These are phyloP conservation scores for Microcyclospora pomicola DNA, from an alignment of 2,329 filamentous ascomycete species.

Conservation along the genomic window DNA sequence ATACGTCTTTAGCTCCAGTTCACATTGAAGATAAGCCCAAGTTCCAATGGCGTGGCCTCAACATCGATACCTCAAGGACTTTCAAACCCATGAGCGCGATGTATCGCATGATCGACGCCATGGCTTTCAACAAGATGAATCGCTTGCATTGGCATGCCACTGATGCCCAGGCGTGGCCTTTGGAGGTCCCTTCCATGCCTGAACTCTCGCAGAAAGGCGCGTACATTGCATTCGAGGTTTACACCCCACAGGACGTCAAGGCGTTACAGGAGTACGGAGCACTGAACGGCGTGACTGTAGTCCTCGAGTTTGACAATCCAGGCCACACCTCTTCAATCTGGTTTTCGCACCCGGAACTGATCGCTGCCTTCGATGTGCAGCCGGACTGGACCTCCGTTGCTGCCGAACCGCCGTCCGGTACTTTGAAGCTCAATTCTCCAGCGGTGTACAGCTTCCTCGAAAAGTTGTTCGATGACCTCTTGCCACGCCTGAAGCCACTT, in stretches of 20 bases:
- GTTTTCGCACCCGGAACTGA: constrained; percentile 54
- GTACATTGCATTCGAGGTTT: constrained; percentile 53
- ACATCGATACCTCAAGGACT: constrained; percentile 63
- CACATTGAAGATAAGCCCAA: constrained; percentile 57
- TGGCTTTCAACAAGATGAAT: constrained; percentile 72
- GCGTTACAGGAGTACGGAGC: constrained; percentile 57
- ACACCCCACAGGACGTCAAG: constrained; percentile 50
- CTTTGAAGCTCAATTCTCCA: constrained; percentile 62
- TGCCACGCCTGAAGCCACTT: constrained; percentile 58
- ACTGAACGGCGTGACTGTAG: constrained; percentile 54
- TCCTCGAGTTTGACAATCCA: constrained; percentile 69
- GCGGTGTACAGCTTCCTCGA: constrained; percentile 59
- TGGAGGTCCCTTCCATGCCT: constrained; percentile 64
- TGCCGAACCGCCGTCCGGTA: constrained; percentile 43
- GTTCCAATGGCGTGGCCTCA: constrained; percentile 64
- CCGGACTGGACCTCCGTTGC: constrained; percentile 41
- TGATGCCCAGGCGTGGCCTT: constrained; percentile 73
- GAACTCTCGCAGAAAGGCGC: constrained; percentile 59
- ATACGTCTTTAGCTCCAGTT: constrained; percentile 59
- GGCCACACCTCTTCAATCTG: constrained; percentile 60
- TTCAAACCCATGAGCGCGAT: constrained; percentile 57
- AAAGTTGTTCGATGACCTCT: constrained; percentile 57
- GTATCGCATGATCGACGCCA: constrained; percentile 59
- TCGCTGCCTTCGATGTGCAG: constrained; percentile 47
- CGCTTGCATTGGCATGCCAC: constrained; percentile 68